Conservation (phyloP, 208 protist species). For the Wallacemonas rigidus region DNA sequence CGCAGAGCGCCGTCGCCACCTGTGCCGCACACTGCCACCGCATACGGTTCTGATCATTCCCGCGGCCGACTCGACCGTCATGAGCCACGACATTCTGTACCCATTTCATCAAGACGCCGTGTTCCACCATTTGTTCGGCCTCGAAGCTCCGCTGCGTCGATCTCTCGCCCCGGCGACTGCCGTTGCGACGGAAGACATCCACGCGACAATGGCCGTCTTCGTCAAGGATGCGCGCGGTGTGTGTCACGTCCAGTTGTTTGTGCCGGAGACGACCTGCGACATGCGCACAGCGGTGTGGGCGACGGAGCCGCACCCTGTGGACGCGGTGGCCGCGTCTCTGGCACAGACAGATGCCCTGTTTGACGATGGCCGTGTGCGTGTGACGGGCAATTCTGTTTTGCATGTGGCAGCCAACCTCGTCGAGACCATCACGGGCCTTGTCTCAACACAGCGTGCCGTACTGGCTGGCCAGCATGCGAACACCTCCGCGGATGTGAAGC, state of each 20-base stretch:
- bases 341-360: neutral
- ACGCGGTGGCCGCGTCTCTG: slow-evolving; percentile 4
- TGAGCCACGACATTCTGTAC: slow-evolving; percentile 41
- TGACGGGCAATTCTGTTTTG: neutral
- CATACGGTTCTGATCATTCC: slow-evolving; percentile 48
- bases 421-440: neutral
- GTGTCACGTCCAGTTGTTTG: slow-evolving; percentile 30
- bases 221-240: slow-evolving; percentile 13
- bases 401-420: neutral
- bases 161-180: slow-evolving; percentile 24
- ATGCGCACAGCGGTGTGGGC: slow-evolving; percentile 32
- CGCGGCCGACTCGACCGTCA: slow-evolving; percentile 30
- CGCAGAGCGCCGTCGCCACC: slow-evolving; percentile 32
- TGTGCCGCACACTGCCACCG: slow-evolving; percentile 32
- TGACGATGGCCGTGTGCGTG: neutral
- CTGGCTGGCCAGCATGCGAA: neutral
- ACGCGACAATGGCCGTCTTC: slow-evolving; percentile 39
- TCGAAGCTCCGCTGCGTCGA: slow-evolving; percentile 28
- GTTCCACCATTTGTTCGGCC: slow-evolving; percentile 61
- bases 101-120: slow-evolving; percentile 45
- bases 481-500: neutral
- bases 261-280: slow-evolving; percentile 30
- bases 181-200: slow-evolving; percentile 20
- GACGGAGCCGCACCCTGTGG: slow-evolving; percentile 11
- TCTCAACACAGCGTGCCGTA: neutral